Conservation (phyloP, 78 protist species). For the Dictyostelium brefeldianum region DNA sequence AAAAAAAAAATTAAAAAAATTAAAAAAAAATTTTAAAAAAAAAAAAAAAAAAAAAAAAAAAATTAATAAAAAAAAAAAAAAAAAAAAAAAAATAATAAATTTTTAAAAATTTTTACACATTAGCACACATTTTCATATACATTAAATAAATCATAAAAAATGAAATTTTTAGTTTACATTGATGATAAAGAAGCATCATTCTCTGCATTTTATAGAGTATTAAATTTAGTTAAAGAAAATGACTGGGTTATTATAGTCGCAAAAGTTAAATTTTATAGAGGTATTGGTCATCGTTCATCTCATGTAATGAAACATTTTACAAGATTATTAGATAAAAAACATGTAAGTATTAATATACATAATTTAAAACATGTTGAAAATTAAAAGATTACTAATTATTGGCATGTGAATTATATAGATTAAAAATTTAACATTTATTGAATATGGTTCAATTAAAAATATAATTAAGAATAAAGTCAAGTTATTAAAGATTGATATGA, state of each 20-base stretch:
- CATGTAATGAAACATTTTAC: slow-evolving; percentile 52
- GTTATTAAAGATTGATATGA: slow-evolving; percentile 48
- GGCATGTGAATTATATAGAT: not conserved
- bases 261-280: slow-evolving; percentile 29
- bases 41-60: not conserved
- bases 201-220: slow-evolving; percentile 47
- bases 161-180: slow-evolving; percentile 48
- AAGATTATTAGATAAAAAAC: slow-evolving; percentile 52
- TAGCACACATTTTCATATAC: too few relatives aligned
- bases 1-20: not conserved
- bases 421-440: slow-evolving; percentile 44
- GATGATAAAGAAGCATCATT: slow-evolving; percentile 42
- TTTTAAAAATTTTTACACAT: too few relatives aligned
- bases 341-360: not conserved
- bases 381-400: not conserved
- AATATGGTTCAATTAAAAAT: slow-evolving; percentile 48
- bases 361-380: not conserved
- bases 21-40: not conserved
- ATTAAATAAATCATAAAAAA: not conserved
- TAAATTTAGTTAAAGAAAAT: slow-evolving; percentile 31
- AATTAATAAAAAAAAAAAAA: not conserved
- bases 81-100: not conserved
- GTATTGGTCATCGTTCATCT: slow-evolving; percentile 29
- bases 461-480: slow-evolving; percentile 32
- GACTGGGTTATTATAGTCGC: slow-evolving; percentile 57